These are phyloP conservation scores for Mycena crocata DNA, from an alignment of 768 basidiomycete species.

Conservation along the genomic window DNA sequence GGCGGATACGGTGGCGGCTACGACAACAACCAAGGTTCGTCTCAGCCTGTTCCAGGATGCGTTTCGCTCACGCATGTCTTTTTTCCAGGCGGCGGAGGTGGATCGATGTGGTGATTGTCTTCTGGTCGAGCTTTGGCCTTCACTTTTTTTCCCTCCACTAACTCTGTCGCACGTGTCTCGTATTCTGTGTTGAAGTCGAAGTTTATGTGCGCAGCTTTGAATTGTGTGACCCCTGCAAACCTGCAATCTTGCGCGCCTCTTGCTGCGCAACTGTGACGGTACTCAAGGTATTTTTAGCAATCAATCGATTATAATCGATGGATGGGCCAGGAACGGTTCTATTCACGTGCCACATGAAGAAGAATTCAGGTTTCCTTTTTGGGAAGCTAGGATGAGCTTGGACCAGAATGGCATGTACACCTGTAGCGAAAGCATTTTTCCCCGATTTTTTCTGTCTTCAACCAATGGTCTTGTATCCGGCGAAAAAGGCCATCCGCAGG, in stretches of 20 bases:
- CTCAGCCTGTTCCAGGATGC: neutral
- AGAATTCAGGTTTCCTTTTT: conserved; percentile 14
- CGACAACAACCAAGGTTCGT: neutral
- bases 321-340: neutral
- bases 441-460: neutral
- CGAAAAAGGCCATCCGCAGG: too few species aligned
- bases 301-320: conserved; percentile 17
- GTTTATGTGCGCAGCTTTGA: neutral
- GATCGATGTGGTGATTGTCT: neutral
- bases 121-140: neutral
- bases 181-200: neutral
- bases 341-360: neutral
- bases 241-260: too few species aligned
- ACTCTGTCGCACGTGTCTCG: neutral
- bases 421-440: neutral
- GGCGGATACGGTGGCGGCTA: conserved; percentile 41
- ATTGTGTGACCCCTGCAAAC: too few species aligned
- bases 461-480: too few species aligned
- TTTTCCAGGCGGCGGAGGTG: conserved; percentile 9
- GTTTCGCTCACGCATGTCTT: neutral
- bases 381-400: neutral
- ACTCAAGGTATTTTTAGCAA: neutral
- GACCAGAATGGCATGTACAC: neutral
- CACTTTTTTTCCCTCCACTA: neutral
- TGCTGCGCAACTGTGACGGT: neutral